These are phyloP conservation scores for Exophiala dermatitidis DNA, from an alignment of 2,329 filamentous ascomycete species.

Conservation along the genomic window DNA sequence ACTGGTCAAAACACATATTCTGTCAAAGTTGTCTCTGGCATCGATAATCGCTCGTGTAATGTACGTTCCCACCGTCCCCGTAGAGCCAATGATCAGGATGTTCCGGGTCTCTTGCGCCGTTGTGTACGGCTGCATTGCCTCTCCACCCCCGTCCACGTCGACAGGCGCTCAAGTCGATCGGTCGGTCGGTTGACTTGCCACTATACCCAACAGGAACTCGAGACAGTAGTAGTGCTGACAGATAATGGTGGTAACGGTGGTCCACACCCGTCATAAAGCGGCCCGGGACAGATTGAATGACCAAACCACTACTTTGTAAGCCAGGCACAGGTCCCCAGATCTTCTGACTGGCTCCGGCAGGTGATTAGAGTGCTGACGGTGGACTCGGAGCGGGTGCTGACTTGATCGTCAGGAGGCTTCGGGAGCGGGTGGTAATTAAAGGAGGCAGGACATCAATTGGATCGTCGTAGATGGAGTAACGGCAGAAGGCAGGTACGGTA, in stretches of 20 bases:
- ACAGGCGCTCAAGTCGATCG: no score
- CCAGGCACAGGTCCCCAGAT: no score
- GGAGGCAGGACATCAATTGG: not conserved
- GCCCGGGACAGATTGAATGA: no score
- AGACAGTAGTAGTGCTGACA: no score
- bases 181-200: no score
- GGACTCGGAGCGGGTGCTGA: not conserved
- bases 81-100: slow-evolving; percentile 49
- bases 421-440: not conserved
- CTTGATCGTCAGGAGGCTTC: slow-evolving; percentile 8
- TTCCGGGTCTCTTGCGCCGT: slow-evolving; percentile 31
- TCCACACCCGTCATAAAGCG: no score
- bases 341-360: slow-evolving; percentile 2
- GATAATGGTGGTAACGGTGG: no score
- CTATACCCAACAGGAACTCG: no score
- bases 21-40: slow-evolving; percentile 40
- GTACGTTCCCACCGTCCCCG: slow-evolving; percentile 46
- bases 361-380: slow-evolving; percentile 18
- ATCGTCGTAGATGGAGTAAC: no score
- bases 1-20: slow-evolving; percentile 53
- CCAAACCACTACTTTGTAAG: no score
- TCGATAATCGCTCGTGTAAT: slow-evolving; percentile 47
- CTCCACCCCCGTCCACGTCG: no score
- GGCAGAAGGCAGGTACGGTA: no score
- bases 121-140: slow-evolving; percentile 20